A percentile compares a stretch with the other conserved stretches of the same genome.
phyloP scores from a whole-genome alignment of 495 filamentous ascomycete genomes.

The Cudoniella acicularis region DNA sequence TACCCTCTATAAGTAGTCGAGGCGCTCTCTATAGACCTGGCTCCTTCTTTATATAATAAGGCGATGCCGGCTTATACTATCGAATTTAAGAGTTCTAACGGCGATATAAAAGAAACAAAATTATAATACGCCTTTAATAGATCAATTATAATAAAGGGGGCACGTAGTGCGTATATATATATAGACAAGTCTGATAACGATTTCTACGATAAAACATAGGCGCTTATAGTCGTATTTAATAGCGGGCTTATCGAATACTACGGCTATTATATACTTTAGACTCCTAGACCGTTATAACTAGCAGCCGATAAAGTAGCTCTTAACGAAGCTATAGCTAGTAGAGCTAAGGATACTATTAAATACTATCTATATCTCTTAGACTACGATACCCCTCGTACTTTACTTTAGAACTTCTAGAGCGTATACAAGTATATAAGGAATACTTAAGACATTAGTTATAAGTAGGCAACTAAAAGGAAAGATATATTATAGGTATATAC shows the following conservation, averaged over 20 bases:
- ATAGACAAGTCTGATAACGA: slow-evolving; percentile 7
- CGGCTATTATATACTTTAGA: slow-evolving; percentile 1
- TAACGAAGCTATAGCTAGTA: background rate
- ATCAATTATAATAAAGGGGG: slow-evolving; percentile 12
- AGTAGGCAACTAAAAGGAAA: slow-evolving; percentile 5
- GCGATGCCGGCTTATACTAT: slow-evolving; percentile 15
- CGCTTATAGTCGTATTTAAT: slow-evolving; percentile 14
- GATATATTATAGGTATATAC: slow-evolving; percentile 9
- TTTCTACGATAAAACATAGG: slow-evolving; percentile 14
- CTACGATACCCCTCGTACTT: background rate
- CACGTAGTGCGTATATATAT: slow-evolving; percentile 9
- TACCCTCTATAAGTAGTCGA: slow-evolving; percentile 3
- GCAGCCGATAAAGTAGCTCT: background rate
- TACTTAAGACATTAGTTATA: slow-evolving; percentile 11
- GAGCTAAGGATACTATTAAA: background rate
- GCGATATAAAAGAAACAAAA: slow-evolving; percentile 10
- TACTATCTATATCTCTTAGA: background rate
- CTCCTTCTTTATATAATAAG: slow-evolving; percentile 13
- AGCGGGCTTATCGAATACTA: slow-evolving; percentile 6
- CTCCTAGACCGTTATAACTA: slow-evolving; percentile 1
- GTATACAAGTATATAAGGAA: slow-evolving; percentile 15
- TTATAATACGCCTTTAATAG: slow-evolving; percentile 13
- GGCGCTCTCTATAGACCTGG: slow-evolving; percentile 5
- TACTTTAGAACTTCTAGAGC: background rate
- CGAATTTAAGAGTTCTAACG: slow-evolving; percentile 12